A percentile compares a stretch with the other conserved stretches of the same genome.
phyloP scores from a whole-genome alignment of 352 stramenopile genomes.

The Blastocystis sp. region DNA sequence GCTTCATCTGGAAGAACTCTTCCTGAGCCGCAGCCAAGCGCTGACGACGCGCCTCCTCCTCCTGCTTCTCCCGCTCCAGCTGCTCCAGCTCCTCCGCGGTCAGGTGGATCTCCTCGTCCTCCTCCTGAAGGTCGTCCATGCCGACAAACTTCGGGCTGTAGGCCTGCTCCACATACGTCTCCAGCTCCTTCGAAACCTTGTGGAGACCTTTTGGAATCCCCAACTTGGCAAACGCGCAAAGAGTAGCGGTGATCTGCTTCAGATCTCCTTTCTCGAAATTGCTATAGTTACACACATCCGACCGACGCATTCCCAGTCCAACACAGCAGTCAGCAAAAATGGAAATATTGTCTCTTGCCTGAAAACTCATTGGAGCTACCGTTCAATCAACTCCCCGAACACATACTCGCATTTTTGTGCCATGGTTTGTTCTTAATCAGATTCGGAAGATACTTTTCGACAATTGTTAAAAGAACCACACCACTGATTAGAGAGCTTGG shows the following conservation, averaged over 20 bases:
- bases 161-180: conserved; percentile 21
- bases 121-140: background rate
- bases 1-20: background rate
- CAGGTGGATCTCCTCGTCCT: conserved; percentile 48
- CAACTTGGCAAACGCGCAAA: conserved; percentile 51
- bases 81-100: conserved; percentile 4
- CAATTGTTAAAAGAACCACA: conserved; percentile 35
- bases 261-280: conserved; percentile 49
- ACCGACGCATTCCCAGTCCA: conserved; percentile 26
- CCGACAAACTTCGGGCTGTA: background rate
- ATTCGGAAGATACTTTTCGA: conserved; percentile 47
- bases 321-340: conserved; percentile 32
- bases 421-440: background rate
- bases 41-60: background rate
- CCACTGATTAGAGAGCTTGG: conserved; percentile 35
- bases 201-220: conserved; percentile 42
- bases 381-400: background rate
- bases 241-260: conserved; percentile 56
- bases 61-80: background rate
- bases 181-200: conserved; percentile 33
- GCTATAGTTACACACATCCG: conserved; percentile 57
- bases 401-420: conserved; percentile 9
- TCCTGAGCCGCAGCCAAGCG: background rate
- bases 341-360: conserved; percentile 34
- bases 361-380: conserved; percentile 12